Conservation (phyloP, 2,329 filamentous ascomycete species). For the Trichoderma aggressivum region DNA sequence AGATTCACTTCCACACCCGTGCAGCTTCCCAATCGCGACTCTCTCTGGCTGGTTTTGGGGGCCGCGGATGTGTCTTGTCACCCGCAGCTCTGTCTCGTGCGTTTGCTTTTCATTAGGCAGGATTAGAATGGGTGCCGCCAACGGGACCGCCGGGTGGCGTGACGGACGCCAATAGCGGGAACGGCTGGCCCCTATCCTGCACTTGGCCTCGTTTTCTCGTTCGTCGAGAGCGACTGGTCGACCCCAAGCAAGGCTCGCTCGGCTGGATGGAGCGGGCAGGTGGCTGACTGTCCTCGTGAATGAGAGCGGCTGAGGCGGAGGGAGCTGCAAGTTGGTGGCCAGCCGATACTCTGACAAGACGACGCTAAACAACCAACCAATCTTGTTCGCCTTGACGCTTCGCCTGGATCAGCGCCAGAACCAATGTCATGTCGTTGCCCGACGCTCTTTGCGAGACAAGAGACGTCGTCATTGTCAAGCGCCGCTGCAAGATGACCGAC, state of each 20-base stretch:
- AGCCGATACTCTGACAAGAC: slow-evolving; percentile 10
- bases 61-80: neutral
- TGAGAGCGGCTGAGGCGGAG: slow-evolving; percentile 14
- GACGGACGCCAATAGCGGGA: slow-evolving; percentile 11
- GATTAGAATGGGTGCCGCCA: slow-evolving; percentile 9
- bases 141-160: slow-evolving; percentile 18
- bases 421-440: neutral
- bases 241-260: slow-evolving; percentile 1
- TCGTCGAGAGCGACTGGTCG: slow-evolving; percentile 8
- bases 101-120: neutral
- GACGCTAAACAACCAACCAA: slow-evolving; percentile 12
- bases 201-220: neutral
- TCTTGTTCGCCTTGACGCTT: slow-evolving; percentile 7
- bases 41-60: neutral
- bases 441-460: neutral
- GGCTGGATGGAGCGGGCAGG: slow-evolving; percentile 13
- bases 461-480: slow-evolving; percentile 6
- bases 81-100: slow-evolving; percentile 3
- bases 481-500: neutral
- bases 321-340: slow-evolving; percentile 14
- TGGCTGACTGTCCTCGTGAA: slow-evolving; percentile 17
- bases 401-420: neutral
- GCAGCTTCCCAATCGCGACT: slow-evolving; percentile 10
- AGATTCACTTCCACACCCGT: neutral
- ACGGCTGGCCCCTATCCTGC: neutral